Percentiles rank a stretch among this genome's conserved stretches.
phyloP scores from a whole-genome alignment of 164 flowering plant species.

The Pachysandra terminalis region DNA sequence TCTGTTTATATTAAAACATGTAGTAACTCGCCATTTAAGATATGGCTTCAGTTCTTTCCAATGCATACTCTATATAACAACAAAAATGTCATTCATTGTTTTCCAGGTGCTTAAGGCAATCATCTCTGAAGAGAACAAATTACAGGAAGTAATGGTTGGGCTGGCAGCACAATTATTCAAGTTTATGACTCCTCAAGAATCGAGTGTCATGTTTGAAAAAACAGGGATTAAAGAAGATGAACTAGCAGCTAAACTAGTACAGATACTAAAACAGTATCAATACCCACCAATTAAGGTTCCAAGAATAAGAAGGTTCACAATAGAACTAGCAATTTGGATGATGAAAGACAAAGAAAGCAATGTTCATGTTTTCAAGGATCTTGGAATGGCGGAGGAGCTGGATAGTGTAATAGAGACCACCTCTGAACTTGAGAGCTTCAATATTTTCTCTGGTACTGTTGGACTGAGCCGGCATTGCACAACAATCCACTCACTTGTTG shows the following conservation, averaged over 20 bases:
- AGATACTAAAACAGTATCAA: constrained; percentile 46
- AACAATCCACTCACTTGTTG: constrained; percentile 64
- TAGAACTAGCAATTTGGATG: constrained; percentile 87
- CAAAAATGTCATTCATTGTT: background rate
- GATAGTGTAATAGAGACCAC: constrained; percentile 67
- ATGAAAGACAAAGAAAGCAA: constrained; percentile 51
- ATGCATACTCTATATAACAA: too few relatives aligned
- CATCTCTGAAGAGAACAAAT: constrained; percentile 57
- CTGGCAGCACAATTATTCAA: constrained; percentile 67
- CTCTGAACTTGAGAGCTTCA: constrained; percentile 86
- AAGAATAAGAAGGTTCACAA: constrained; percentile 69
- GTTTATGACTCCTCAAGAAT: constrained; percentile 48
- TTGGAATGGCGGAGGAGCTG: constrained; percentile 67
- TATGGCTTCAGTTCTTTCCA: too few relatives aligned
- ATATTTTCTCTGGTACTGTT: constrained; percentile 84
- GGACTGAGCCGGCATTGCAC: constrained; percentile 65
- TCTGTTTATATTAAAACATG: background rate
- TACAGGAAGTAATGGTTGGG: constrained; percentile 87
- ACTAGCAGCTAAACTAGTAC: constrained; percentile 46
- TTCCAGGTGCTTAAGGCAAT: constrained; percentile 67
- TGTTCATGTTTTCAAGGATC: constrained; percentile 36
- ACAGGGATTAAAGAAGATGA: constrained; percentile 41
- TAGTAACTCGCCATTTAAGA: background rate
- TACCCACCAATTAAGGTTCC: constrained; percentile 67
- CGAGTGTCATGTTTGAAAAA: constrained; percentile 35